phyloP scores from a whole-genome alignment of 2,329 filamentous ascomycete genomes.

The Nothopassalora personata region DNA sequence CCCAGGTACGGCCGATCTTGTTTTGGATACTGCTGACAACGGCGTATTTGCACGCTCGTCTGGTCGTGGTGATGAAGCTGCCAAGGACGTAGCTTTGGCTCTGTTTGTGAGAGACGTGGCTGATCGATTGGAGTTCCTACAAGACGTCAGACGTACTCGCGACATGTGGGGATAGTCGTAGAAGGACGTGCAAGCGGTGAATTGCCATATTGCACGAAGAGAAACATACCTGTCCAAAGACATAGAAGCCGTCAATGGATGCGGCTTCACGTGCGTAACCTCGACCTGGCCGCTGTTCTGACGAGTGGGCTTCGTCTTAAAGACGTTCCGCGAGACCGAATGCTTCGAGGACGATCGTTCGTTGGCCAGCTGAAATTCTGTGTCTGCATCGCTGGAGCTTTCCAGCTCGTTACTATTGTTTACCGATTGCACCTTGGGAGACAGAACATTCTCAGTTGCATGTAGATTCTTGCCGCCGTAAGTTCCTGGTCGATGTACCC shows the following conservation, averaged over 20 bases:
- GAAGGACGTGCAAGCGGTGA: too few relatives aligned
- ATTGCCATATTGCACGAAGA: too few relatives aligned
- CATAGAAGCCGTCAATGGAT: slow-evolving; percentile 27
- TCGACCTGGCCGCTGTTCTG: slow-evolving; percentile 39
- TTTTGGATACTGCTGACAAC: slow-evolving; percentile 23
- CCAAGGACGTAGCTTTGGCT: slow-evolving; percentile 19
- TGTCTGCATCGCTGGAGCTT: slow-evolving; percentile 32
- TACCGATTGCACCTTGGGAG: slow-evolving; percentile 39
- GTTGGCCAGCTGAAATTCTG: slow-evolving; percentile 31
- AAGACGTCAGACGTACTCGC: too few relatives aligned
- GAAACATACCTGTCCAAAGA: slow-evolving; percentile 20
- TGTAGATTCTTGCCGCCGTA: slow-evolving; percentile 79
- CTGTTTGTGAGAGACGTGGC: slow-evolving; percentile 21
- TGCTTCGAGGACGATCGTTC: slow-evolving; percentile 31
- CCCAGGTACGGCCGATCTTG: slow-evolving; percentile 9
- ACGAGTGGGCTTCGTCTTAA: slow-evolving; percentile 32
- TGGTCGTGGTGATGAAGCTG: slow-evolving; percentile 25
- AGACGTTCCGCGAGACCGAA: slow-evolving; percentile 19
- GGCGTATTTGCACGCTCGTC: slow-evolving; percentile 28
- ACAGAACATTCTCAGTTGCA: slow-evolving; percentile 85
- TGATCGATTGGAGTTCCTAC: slow-evolving; percentile 20
- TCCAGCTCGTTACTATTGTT: slow-evolving; percentile 27
- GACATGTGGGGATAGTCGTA: too few relatives aligned
- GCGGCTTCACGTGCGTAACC: slow-evolving; percentile 25
- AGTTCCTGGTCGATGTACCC: slow-evolving; percentile 50